A percentile compares a stretch with the other conserved stretches of the same genome.
Conservation (phyloP, 306 rosid species). For the Lathyrus aphaca region DNA sequence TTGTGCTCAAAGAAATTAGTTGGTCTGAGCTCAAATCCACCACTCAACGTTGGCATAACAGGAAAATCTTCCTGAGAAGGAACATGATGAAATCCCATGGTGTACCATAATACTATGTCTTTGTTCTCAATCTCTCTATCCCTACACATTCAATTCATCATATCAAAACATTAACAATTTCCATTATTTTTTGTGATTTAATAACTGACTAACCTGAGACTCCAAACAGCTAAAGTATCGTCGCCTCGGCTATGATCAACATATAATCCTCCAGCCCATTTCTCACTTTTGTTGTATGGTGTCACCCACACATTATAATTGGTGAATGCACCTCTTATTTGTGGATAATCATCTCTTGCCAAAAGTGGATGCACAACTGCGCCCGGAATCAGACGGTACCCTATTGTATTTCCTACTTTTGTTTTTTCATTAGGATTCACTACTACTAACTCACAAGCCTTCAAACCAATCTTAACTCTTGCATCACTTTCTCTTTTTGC, state of each 20-base stretch:
- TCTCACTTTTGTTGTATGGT: slow-evolving; percentile 60
- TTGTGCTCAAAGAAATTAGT: slow-evolving; percentile 66
- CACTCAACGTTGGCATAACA: slow-evolving; percentile 56
- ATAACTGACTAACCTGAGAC: slow-evolving; percentile 30
- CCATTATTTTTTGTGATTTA: no score
- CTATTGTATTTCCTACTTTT: slow-evolving; percentile 48
- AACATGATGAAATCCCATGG: slow-evolving; percentile 63
- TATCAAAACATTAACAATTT: slow-evolving; percentile 9
- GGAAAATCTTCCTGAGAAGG: slow-evolving; percentile 69
- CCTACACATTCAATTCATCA: slow-evolving; percentile 40
- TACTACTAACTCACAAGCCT: slow-evolving; percentile 45
- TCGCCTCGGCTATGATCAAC: slow-evolving; percentile 58
- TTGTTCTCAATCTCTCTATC: slow-evolving; percentile 47
- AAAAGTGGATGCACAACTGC: slow-evolving; percentile 44
- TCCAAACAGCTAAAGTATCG: slow-evolving; percentile 56
- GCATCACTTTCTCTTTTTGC: slow-evolving; percentile 55
- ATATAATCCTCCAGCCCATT: slow-evolving; percentile 54
- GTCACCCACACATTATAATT: slow-evolving; percentile 57
- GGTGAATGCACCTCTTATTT: slow-evolving; percentile 58
- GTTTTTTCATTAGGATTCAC: slow-evolving; percentile 54
- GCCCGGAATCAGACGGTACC: slow-evolving; percentile 51
- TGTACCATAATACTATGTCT: slow-evolving; percentile 62
- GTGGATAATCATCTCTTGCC: slow-evolving; percentile 56
- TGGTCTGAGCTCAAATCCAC: slow-evolving; percentile 62
- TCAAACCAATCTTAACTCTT: slow-evolving; percentile 42